Evolutionary conservation across 1,284 basidiomycete species (phyloP), one percentile per base, ranked within the genome.

Genomic region (Ustilago tritici): DNA sequence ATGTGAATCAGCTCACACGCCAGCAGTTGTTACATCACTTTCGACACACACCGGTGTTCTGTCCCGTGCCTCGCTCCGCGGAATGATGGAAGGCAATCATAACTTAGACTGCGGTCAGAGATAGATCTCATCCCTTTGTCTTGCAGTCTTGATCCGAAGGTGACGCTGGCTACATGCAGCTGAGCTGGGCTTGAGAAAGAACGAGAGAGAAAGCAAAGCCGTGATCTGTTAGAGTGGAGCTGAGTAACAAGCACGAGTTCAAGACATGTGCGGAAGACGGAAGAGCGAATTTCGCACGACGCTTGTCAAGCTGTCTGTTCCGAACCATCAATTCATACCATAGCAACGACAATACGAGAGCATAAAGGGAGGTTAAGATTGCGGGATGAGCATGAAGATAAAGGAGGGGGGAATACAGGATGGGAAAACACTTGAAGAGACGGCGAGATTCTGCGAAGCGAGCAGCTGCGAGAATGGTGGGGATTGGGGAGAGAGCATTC

Each of bases 231-330:
- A 49, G 46, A 49, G 19, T 19, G 8, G 14, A 14, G 7, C 17
- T 19, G 7, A 11, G 17, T 4, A 15, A 46, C 41, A 46, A 46
- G 17, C 41, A 15, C n/a, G 41, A 17, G 15, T 17, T 11, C 7
- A 15, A 47, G 46, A 47, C 5, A 47, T 32, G 7, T 56, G 55
- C 35, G 58, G 58, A 50, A 38, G 14, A 6, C 57, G 50, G 59
- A 23, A n/a, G 34, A 52, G 31, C 28, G 32, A 11, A 19, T 66
- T 53, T 66, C 70, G 60, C 70, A 61, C 70, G 61, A 67, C 52
- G 17, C 19, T 8, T 23, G 34, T 17, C 19, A 31, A 23, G 31
- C 19, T 40, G 38, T 40, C 38, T 40, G 4, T 23, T 23, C 23
- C 23, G 23, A 23, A 23, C 23, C 23, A 23, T 23, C 23, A 23